A percentile compares a stretch with the other conserved stretches of the same genome.
phyloP scores from a whole-genome alignment of 164 flowering plant species.

The Vitis vinifera region ASM3070453v1 NC_081808.1:22959001-22959500 shows the following conservation, averaged over 20 bases:
- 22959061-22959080: slow-evolving; percentile 9
- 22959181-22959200: slow-evolving; percentile 88
- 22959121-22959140: not conserved
- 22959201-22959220: slow-evolving; percentile 76
- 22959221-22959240: slow-evolving; percentile 82
- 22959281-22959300: slow-evolving; percentile 35
- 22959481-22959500: too few species aligned
- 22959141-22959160: not conserved
- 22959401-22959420: too few species aligned
- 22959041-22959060: slow-evolving; percentile 84
- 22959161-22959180: slow-evolving; percentile 72
- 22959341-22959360: not conserved
- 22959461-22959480: too few species aligned
- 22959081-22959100: not conserved
- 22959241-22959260: slow-evolving; percentile 84
- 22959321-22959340: slow-evolving; percentile 56
- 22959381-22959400: not conserved
- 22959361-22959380: not conserved
- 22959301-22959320: slow-evolving; percentile 55
- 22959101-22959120: not conserved
- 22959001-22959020: slow-evolving; percentile 86
- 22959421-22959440: too few species aligned
- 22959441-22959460: too few species aligned
- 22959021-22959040: slow-evolving; percentile 73
- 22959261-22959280: slow-evolving; percentile 79